These are phyloP conservation scores for Ophiostoma ulmi DNA, from an alignment of 2,329 filamentous ascomycete genomes.

Conservation along the genomic window DNA sequence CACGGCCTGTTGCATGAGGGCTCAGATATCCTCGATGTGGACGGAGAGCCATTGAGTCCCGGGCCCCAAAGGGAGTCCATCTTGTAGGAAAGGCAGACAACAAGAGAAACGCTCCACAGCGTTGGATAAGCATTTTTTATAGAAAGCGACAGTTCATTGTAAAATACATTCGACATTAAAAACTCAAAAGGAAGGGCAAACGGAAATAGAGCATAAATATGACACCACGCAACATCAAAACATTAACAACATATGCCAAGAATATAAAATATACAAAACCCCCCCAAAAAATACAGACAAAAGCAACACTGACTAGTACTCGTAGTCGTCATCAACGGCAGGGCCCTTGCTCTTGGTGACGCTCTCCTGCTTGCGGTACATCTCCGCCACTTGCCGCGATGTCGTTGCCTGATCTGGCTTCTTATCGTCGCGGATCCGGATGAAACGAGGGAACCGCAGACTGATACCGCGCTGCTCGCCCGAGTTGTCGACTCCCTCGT, in stretches of 20 bases:
- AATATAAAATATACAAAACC: background rate
- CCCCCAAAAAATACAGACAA: background rate
- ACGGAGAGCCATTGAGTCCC: conserved; percentile 31
- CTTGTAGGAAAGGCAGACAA: conserved; percentile 16
- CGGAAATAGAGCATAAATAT: background rate
- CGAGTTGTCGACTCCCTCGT: conserved; percentile 63
- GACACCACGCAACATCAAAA: background rate
- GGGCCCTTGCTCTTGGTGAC: conserved; percentile 81
- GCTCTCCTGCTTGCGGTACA: conserved; percentile 94
- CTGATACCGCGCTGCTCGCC: conserved; percentile 71
- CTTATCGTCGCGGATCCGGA: conserved; percentile 90
- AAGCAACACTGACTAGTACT: conserved; percentile 58
- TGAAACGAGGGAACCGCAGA: conserved; percentile 86
- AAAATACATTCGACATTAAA: background rate
- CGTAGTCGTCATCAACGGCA: conserved; percentile 91
- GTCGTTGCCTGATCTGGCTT: conserved; percentile 86
- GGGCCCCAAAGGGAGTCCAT: conserved; percentile 21
- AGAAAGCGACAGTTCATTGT: background rate
- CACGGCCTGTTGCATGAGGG: conserved; percentile 40
- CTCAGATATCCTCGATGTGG: conserved; percentile 28
- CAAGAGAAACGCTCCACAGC: background rate
- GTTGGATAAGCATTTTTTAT: background rate
- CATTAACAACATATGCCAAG: background rate
- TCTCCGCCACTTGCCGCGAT: conserved; percentile 82
- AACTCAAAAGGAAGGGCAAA: background rate